Base-by-base conservation (phyloP, 2,329 filamentous ascomycete species). In the Intubia oerlemansii region DNA sequence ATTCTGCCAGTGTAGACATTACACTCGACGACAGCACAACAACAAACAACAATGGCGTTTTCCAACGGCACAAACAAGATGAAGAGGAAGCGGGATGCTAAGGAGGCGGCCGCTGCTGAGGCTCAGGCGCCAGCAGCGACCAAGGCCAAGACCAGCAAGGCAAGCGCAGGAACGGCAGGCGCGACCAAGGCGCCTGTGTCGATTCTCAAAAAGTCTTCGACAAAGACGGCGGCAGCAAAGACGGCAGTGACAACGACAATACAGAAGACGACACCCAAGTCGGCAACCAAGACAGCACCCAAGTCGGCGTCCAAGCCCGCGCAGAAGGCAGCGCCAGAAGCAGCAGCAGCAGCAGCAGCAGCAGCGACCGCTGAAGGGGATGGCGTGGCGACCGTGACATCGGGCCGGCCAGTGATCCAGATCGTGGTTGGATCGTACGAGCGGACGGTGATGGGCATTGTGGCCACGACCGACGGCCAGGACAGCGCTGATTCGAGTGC, bases 381-480 rank as follows among this genome's bases (percentile, higher is more conserved):
- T n/a, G n/a, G n/a, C n/a, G n/a, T n/a, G n/a, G n/a, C n/a, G n/a
- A n/a, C n/a, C n/a, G n/a, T n/a, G n/a, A n/a, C n/a, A n/a, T n/a
- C n/a, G n/a, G n/a, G n/a, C n/a, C n/a, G n/a, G n/a, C n/a, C n/a
- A n/a, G n/a, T n/a, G n/a, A 60, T 95, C 34, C 88, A 95, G 50
- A 74, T 98, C 39, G 63, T 95, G 34, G 74, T 81, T 6, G 88
- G 88, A 27, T 93, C 84, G 30, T 98, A 98, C 53, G 88, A 98
- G 46, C 68, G 82, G 38, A 70, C 90, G 28, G 64, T 98, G 13
- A 88, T 98, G 49, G 88, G 88, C 34, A 62, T 93, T 42, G 80
- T 77, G 7, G 82, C 77, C n/a, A 68, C 68, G 2, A 56, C 91
- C 29, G 13, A 34, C 24, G 28, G 31, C 35, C 30, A 37, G 41